Conservation (phyloP, 164 flowering plant genomes). For the Dillenia turbinata region DNA sequence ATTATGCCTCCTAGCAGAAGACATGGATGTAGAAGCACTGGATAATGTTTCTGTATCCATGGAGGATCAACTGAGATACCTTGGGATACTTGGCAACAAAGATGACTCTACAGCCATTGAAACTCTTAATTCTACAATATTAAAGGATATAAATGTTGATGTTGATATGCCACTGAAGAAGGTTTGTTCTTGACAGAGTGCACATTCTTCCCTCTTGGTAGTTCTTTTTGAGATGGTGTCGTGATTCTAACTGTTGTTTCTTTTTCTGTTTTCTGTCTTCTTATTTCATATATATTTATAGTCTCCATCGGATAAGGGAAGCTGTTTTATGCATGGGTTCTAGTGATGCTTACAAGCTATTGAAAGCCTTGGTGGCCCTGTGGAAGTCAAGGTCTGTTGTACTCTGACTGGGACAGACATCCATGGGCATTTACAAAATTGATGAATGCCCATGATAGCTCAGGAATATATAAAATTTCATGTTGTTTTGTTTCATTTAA, state of each 20-base stretch:
- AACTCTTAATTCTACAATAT: conserved; percentile 21
- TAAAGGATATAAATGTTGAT: conserved; percentile 43
- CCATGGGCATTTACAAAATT: background rate
- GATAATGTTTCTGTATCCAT: conserved; percentile 33
- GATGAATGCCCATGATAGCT: background rate
- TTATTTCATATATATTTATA: conserved; percentile 4
- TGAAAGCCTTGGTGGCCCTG: conserved; percentile 43
- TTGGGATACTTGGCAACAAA: conserved; percentile 44
- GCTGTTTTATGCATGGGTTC: conserved; percentile 54
- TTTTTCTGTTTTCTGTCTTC: background rate
- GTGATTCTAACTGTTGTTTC: background rate
- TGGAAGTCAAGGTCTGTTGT: conserved; percentile 70
- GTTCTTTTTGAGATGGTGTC: background rate
- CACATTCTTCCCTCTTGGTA: background rate
- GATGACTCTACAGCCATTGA: conserved; percentile 24
- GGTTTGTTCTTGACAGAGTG: conserved; percentile 28
- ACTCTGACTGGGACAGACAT: background rate
- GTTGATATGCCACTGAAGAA: conserved; percentile 49
- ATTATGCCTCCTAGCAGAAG: conserved; percentile 23
- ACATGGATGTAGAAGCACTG: conserved; percentile 17
- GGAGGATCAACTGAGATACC: conserved; percentile 67
- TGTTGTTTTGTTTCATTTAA: conserved; percentile 8
- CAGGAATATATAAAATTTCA: background rate
- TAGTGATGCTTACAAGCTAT: conserved; percentile 50
- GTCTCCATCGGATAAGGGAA: conserved; percentile 52